Evolutionary conservation across 2,329 filamentous ascomycete genomes (phyloP).

Genomic region (Phoma sp.): DNA sequence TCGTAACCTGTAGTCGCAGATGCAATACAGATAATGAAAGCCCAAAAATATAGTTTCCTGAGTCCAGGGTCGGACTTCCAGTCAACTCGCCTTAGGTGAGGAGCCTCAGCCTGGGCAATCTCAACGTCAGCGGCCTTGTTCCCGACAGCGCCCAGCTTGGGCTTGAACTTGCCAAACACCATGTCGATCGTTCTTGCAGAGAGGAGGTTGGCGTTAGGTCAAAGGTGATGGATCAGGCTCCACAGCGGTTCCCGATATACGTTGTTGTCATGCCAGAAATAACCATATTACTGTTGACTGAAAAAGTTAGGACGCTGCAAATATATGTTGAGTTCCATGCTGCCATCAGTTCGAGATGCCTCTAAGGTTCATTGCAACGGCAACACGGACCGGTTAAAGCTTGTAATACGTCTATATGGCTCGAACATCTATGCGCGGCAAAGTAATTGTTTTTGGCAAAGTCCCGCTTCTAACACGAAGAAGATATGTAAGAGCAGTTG

Average conservation of each 20-base stretch:
- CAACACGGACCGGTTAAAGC: constrained; percentile 42
- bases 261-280: too few species aligned
- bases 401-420: constrained; percentile 25
- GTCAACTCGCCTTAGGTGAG: constrained; percentile 57
- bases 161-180: constrained; percentile 29
- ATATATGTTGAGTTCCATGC: constrained; percentile 30
- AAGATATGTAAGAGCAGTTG: too few species aligned
- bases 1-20: constrained; percentile 64
- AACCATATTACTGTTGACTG: too few species aligned
- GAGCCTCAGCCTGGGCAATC: constrained; percentile 55
- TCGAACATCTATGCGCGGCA: constrained; percentile 24
- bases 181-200: constrained; percentile 18
- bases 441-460: constrained; percentile 30
- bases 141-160: constrained; percentile 26
- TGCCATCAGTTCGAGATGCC: constrained; percentile 12
- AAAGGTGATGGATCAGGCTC: neutral
- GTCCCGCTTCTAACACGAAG: constrained; percentile 1
- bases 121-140: constrained; percentile 34
- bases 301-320: constrained; percentile 26
- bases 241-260: constrained; percentile 20
- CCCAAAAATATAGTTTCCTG: constrained; percentile 62
- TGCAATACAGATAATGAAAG: constrained; percentile 57
- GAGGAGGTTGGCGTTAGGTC: neutral
- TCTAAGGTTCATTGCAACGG: constrained; percentile 29
- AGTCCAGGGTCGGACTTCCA: constrained; percentile 62